Evolutionary conservation across 2,329 filamentous ascomycete genomes (phyloP).

Genomic region (Penicillium sp.): DNA sequence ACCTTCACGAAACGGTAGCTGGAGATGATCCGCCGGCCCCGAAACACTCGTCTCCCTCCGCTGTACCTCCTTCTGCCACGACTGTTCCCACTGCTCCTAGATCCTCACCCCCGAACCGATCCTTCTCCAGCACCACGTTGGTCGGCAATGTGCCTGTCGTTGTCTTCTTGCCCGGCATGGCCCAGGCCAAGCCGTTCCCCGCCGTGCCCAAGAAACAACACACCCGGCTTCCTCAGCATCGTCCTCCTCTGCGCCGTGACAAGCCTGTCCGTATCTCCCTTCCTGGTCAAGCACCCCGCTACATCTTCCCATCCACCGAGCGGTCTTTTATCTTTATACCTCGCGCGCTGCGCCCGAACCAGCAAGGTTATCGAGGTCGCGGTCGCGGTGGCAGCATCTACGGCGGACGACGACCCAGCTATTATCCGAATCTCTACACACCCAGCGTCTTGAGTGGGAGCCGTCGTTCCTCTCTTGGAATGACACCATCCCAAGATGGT

Average conservation of each 20-base stretch:
- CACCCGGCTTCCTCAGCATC: constrained; percentile 89
- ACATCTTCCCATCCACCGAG: constrained; percentile 86
- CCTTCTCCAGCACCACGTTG: constrained; percentile 77
- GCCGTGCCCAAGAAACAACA: constrained; percentile 83
- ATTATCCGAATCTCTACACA: constrained; percentile 79
- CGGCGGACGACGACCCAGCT: constrained; percentile 63
- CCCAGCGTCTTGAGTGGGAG: constrained; percentile 84
- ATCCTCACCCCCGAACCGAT: constrained; percentile 66
- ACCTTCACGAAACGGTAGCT: constrained; percentile 74
- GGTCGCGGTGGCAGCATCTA: constrained; percentile 71
- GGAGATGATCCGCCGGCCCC: constrained; percentile 37
- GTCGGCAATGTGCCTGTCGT: constrained; percentile 83
- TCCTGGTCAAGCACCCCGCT: constrained; percentile 72
- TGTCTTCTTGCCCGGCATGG: constrained; percentile 74
- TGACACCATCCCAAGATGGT: constrained; percentile 66
- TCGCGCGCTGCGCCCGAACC: constrained; percentile 85
- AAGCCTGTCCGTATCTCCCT: constrained; percentile 94
- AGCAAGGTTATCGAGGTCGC: constrained; percentile 69
- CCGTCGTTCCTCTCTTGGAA: constrained; percentile 75
- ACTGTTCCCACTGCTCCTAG: constrained; percentile 50
- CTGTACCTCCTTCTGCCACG: constrained; percentile 34
- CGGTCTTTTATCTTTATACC: constrained; percentile 98
- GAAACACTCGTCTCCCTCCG: constrained; percentile 28
- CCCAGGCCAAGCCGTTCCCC: constrained; percentile 66
- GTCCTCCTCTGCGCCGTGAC: constrained; percentile 87